These are phyloP conservation scores for Neurospora sp. DNA, from an alignment of 495 filamentous ascomycete genomes.

Conservation along the genomic window DNA sequence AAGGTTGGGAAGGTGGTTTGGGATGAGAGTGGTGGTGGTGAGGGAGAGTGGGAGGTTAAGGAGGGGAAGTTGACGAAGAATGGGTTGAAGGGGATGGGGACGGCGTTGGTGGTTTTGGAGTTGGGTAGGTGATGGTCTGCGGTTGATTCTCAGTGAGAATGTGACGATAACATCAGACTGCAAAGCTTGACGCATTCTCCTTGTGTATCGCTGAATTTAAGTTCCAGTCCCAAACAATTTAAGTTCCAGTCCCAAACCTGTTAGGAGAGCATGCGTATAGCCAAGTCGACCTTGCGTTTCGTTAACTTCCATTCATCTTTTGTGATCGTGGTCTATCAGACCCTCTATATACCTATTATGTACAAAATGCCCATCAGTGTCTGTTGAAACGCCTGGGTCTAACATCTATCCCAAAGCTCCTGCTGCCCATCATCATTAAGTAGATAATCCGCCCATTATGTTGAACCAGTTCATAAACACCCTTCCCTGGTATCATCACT, in stretches of 20 bases:
- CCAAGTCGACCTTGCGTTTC: neutral
- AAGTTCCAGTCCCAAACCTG: neutral
- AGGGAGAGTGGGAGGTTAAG: slow-evolving; percentile 14
- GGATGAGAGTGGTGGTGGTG: slow-evolving; percentile 13
- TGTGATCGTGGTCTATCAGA: neutral
- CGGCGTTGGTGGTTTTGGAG: slow-evolving; percentile 15
- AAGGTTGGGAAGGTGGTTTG: slow-evolving; percentile 6
- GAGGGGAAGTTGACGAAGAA: slow-evolving; percentile 8
- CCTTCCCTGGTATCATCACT: neutral
- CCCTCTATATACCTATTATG: neutral
- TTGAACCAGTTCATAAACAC: neutral
- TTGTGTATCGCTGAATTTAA: too few relatives aligned
- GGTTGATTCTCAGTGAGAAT: too few relatives aligned
- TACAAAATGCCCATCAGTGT: neutral
- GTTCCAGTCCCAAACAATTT: too few relatives aligned
- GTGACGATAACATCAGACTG: too few relatives aligned
- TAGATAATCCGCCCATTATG: neutral
- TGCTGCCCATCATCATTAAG: neutral
- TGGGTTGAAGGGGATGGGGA: slow-evolving; percentile 15
- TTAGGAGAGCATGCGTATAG: neutral
- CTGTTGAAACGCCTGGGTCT: neutral
- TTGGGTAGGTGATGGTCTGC: neutral
- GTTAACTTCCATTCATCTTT: too few relatives aligned
- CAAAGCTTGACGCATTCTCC: too few relatives aligned
- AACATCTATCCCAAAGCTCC: neutral